These are phyloP conservation scores for Cerioporus squamosus DNA, from an alignment of 1,284 basidiomycete genomes.

Conservation along the genomic window DNA sequence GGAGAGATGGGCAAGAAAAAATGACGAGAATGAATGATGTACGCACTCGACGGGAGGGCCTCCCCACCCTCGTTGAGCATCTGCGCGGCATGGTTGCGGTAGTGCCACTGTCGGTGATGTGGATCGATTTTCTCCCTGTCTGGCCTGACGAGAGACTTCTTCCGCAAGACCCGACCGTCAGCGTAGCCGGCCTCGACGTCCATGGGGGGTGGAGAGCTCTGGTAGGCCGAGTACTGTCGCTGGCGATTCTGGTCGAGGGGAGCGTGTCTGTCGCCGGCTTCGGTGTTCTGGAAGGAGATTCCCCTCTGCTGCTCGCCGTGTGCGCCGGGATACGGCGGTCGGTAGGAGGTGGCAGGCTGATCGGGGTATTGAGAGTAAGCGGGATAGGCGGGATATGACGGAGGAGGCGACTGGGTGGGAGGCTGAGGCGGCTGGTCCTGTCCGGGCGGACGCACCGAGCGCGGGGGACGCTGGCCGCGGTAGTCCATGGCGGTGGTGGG, in stretches of 20 bases:
- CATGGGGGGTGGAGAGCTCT: slow-evolving; percentile 40
- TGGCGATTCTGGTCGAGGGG: slow-evolving; percentile 56
- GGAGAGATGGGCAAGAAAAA: slow-evolving; percentile 9
- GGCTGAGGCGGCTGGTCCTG: slow-evolving; percentile 30
- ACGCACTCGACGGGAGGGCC: slow-evolving; percentile 82
- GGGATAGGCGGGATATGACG: slow-evolving; percentile 21
- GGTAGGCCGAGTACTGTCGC: slow-evolving; percentile 57
- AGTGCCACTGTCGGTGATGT: slow-evolving; percentile 94
- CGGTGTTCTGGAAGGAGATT: slow-evolving; percentile 70
- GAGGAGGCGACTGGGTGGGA: slow-evolving; percentile 33
- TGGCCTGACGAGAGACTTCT: slow-evolving; percentile 93
- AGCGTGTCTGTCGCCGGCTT: slow-evolving; percentile 66
- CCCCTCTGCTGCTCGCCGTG: slow-evolving; percentile 40
- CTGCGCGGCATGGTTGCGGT: slow-evolving; percentile 87
- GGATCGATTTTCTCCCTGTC: slow-evolving; percentile 98
- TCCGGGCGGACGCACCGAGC: slow-evolving; percentile 40
- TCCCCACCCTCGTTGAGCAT: slow-evolving; percentile 76
- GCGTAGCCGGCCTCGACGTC: slow-evolving; percentile 56
- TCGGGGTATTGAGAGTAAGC: slow-evolving; percentile 35
- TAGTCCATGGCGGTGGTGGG: slow-evolving; percentile 34
- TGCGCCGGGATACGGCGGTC: slow-evolving; percentile 22
- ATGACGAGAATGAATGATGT: not conserved
- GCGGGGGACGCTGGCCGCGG: slow-evolving; percentile 45
- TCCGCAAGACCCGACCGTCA: slow-evolving; percentile 63
- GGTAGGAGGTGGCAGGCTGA: slow-evolving; percentile 29